Conservation (phyloP, 441 rosid species). For the Gossypium schwendimanii region DNA sequence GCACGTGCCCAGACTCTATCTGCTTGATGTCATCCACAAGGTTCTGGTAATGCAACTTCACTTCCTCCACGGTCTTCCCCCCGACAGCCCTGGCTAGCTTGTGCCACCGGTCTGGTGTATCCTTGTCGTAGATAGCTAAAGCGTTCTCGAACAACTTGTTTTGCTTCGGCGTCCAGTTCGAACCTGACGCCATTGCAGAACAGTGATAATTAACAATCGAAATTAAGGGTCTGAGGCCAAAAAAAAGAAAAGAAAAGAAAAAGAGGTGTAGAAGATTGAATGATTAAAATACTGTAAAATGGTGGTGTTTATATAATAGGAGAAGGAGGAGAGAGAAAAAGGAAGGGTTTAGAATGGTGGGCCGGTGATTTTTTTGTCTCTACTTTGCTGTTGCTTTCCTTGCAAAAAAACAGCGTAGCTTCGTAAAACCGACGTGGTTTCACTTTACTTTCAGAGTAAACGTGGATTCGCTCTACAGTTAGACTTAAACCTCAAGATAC, state of each 20-base stretch:
- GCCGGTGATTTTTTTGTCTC: background rate
- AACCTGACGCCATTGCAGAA: conserved; percentile 29
- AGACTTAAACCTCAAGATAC: background rate
- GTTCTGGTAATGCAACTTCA: conserved; percentile 46
- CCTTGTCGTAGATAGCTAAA: conserved; percentile 45
- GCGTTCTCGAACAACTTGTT: conserved; percentile 65
- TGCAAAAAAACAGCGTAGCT: background rate
- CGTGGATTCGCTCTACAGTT: background rate
- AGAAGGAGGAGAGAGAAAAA: background rate
- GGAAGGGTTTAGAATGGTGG: background rate
- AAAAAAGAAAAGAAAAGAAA: background rate
- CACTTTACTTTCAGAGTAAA: background rate
- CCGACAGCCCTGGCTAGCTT: conserved; percentile 59
- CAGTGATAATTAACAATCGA: background rate
- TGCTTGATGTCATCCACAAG: conserved; percentile 48
- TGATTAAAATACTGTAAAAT: background rate
- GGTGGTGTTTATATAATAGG: conserved; percentile 1
- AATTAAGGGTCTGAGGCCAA: background rate
- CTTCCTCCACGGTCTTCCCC: conserved; percentile 59
- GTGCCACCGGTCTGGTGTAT: conserved; percentile 54
- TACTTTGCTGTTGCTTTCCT: conserved; percentile 8
- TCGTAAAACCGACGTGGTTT: background rate
- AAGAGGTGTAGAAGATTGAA: background rate
- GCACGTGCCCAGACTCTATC: conserved; percentile 54
- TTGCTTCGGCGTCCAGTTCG: conserved; percentile 51